Conservation (phyloP, 164 flowering plant genomes). For the Saururus chinensis region DNA sequence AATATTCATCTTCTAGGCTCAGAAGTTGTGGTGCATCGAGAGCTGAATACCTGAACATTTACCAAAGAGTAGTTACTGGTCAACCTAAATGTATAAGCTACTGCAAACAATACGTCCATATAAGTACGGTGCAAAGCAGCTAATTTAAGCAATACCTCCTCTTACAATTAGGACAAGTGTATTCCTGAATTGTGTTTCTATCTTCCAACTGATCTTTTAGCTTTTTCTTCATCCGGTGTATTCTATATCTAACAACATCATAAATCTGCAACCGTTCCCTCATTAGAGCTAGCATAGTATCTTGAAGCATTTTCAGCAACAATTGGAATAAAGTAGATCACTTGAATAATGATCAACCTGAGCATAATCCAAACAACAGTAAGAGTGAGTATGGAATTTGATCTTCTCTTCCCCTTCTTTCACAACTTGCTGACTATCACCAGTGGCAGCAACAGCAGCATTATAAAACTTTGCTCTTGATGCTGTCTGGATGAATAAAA, state of each 20-base stretch:
- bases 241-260: conserved; percentile 90
- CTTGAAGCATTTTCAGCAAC: not conserved
- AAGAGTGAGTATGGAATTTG: conserved; percentile 92
- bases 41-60: conserved; percentile 61
- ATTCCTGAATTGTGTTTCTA: conserved; percentile 89
- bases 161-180: conserved; percentile 71
- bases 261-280: conserved; percentile 49
- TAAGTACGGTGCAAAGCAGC: not conserved
- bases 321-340: not conserved
- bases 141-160: conserved; percentile 39
- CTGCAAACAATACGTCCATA: not conserved
- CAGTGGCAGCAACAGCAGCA: conserved; percentile 79
- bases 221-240: conserved; percentile 90
- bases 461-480: conserved; percentile 75
- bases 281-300: not conserved
- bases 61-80: not conserved
- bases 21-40: conserved; percentile 74
- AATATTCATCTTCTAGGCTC: conserved; percentile 56
- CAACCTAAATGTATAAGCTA: too few species aligned
- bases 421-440: conserved; percentile 38
- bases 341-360: conserved; percentile 39
- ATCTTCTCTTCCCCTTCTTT: conserved; percentile 84
- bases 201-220: conserved; percentile 82
- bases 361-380: conserved; percentile 87
- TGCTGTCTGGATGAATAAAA: conserved; percentile 50